A percentile compares a stretch with the other conserved stretches of the same genome.
Conservation (phyloP, 257 asterid genomes). For the Marsdenia floribunda region DNA sequence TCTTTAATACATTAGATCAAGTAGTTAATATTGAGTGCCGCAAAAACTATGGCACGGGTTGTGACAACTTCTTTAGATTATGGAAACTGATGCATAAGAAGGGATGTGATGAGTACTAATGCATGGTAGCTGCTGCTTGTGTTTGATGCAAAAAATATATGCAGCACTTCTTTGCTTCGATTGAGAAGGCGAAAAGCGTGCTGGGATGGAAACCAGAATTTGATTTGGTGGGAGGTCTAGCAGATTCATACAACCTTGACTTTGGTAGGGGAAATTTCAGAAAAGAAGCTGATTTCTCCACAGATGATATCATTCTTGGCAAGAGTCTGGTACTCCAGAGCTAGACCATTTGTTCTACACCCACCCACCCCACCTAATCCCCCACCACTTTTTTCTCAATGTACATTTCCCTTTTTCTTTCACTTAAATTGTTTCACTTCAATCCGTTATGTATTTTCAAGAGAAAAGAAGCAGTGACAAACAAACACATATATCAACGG, state of each 20-base stretch:
- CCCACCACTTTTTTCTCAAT: neutral
- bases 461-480: neutral
- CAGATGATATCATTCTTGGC: constrained; percentile 88
- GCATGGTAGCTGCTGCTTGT: neutral
- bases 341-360: constrained; percentile 23
- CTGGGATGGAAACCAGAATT: constrained; percentile 77
- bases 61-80: neutral
- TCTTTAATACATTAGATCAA: too few relatives aligned
- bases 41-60: too few relatives aligned
- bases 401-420: neutral
- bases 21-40: too few relatives aligned
- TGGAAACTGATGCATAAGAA: neutral
- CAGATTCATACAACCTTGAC: constrained; percentile 90
- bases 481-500: too few relatives aligned
- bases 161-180: constrained; percentile 95
- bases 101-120: neutral
- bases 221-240: constrained; percentile 70
- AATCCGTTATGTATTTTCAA: neutral
- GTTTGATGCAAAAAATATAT: constrained; percentile 8
- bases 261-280: constrained; percentile 91
- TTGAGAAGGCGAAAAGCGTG: constrained; percentile 85
- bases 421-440: too few relatives aligned
- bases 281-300: constrained; percentile 88
- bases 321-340: constrained; percentile 62
- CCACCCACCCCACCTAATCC: too few relatives aligned